Base-by-base conservation (phyloP, 352 stramenopile species). In the Hyphochytrium catenoides region DNA sequence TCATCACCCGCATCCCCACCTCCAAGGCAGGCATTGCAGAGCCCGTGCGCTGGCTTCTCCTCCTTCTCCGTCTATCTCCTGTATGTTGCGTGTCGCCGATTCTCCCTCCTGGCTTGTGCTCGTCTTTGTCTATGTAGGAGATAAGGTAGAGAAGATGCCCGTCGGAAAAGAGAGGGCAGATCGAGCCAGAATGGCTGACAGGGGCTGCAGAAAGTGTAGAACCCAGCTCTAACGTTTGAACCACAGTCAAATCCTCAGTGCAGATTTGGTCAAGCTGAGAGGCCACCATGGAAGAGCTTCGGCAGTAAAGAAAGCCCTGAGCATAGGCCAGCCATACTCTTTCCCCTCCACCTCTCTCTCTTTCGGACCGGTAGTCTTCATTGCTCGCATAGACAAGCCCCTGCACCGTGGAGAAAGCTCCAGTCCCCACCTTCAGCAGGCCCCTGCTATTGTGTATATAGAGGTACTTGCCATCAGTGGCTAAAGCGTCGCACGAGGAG, bases 241-340 rank as follows among this genome's bases (percentile, higher is more conserved):
- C 44, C 15, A 20, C 31, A 3, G 47, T 26, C 19, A 78, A 28
- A 28, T 71, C 46, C 19, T 20, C 41, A 8, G 44, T 55, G 20
- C 23, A 27, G 14, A 78, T 74, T 16, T 63, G 58, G 47, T 78
- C 65, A 15, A 78, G 53, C 26, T 59, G 54, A 27, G 56, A 55
- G 6, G 57, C 53, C 30, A 59, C 57, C 60, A 68, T 78, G 24
- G 67, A 36, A 34, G 76, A 69, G 11, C 59, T 78, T 43, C 65
- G 62, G 24, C 65, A 78, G 35, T 74, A 78, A 7, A 78, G 43
- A 12, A 48, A 54, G 17, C 53, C 39, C 3, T 48, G 57, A 35
- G 74, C 67, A n/a, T 54, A 60, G 36, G 62, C 75, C 21, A 78
- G 49, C 65, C 65, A 78, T n/a, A 63, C 74, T 11, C 65, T 51